Percentiles rank a stretch among this genome's conserved stretches.
Evolutionary conservation across 768 basidiomycete genomes (phyloP).

Genomic region (Phylloporus rhodoxanthus): DNA sequence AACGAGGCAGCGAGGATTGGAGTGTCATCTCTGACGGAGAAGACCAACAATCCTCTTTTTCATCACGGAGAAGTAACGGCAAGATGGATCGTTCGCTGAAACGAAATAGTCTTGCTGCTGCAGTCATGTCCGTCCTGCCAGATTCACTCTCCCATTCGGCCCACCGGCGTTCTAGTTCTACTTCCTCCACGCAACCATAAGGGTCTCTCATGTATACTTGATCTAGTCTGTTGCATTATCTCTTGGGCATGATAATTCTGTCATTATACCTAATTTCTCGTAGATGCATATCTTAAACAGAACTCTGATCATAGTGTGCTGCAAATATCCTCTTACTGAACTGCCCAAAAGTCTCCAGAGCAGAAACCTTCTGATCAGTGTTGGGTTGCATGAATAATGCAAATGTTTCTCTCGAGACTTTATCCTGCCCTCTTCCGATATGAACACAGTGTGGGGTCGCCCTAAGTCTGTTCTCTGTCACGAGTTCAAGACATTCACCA

Average conservation of each 20-base stretch:
- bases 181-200: slow-evolving; percentile 24
- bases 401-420: slow-evolving; percentile 80
- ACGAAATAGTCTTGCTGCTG: slow-evolving; percentile 59
- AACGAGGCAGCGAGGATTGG: slow-evolving; percentile 73
- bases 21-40: slow-evolving; percentile 80
- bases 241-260: slow-evolving; percentile 6
- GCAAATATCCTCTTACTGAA: slow-evolving; percentile 82
- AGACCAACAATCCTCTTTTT: slow-evolving; percentile 49
- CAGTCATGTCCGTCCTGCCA: slow-evolving; percentile 57
- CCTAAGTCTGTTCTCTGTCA: slow-evolving; percentile 71
- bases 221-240: not conserved
- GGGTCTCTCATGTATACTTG: not conserved
- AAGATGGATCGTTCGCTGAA: slow-evolving; percentile 38
- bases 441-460: slow-evolving; percentile 96
- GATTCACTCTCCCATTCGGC: slow-evolving; percentile 43
- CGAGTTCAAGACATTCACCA: slow-evolving; percentile 89
- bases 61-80: slow-evolving; percentile 43
- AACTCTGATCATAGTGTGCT: slow-evolving; percentile 37
- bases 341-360: slow-evolving; percentile 74
- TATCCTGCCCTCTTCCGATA: slow-evolving; percentile 50
- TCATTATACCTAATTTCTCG: slow-evolving; percentile 5
- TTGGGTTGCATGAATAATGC: slow-evolving; percentile 89
- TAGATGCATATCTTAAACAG: slow-evolving; percentile 17
- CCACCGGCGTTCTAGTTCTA: slow-evolving; percentile 37
- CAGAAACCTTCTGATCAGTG: slow-evolving; percentile 65